phyloP scores from a whole-genome alignment of 2,329 filamentous ascomycete genomes.

The Gaeumannomyces sp. region DNA sequence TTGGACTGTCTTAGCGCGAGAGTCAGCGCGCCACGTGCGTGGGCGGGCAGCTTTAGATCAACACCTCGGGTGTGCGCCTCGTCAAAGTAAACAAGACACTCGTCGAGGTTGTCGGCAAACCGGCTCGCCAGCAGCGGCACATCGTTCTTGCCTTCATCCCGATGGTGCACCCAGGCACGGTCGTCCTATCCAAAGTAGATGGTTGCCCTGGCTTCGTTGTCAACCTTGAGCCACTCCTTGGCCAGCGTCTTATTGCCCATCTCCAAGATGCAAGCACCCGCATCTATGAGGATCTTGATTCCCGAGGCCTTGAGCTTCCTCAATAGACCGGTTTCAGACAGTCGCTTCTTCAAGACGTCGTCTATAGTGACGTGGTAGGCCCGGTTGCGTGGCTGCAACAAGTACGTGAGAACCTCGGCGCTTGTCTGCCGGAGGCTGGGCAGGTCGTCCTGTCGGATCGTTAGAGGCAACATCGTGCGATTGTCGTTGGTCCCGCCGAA shows the following conservation, averaged over 20 bases:
- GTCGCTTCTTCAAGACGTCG: constrained; percentile 30
- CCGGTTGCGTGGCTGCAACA: constrained; percentile 45
- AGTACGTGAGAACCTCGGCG: constrained; percentile 53
- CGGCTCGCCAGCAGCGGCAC: constrained; percentile 52
- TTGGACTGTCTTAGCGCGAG: constrained; percentile 61
- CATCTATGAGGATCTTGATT: constrained; percentile 60
- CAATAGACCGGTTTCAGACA: constrained; percentile 26
- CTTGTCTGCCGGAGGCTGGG: constrained; percentile 56
- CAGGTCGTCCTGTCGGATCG: constrained; percentile 50
- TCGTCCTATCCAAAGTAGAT: neutral
- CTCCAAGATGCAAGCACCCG: constrained; percentile 64
- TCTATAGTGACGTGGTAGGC: neutral
- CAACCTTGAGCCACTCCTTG: constrained; percentile 39
- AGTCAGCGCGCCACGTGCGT: constrained; percentile 60
- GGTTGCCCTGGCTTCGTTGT: neutral
- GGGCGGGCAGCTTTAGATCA: constrained; percentile 54
- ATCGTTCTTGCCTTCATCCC: constrained; percentile 45
- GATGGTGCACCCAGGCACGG: constrained; percentile 5
- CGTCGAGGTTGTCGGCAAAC: constrained; percentile 47
- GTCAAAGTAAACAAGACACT: constrained; percentile 62
- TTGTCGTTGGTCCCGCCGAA: constrained; percentile 69
- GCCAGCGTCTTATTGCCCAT: constrained; percentile 52
- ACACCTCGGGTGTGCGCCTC: constrained; percentile 65
- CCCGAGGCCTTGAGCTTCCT: constrained; percentile 33
- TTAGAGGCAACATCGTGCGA: constrained; percentile 48